Base-by-base conservation (phyloP, 2,329 filamentous ascomycete species). In the Xenoacremonium recifei region DNA sequence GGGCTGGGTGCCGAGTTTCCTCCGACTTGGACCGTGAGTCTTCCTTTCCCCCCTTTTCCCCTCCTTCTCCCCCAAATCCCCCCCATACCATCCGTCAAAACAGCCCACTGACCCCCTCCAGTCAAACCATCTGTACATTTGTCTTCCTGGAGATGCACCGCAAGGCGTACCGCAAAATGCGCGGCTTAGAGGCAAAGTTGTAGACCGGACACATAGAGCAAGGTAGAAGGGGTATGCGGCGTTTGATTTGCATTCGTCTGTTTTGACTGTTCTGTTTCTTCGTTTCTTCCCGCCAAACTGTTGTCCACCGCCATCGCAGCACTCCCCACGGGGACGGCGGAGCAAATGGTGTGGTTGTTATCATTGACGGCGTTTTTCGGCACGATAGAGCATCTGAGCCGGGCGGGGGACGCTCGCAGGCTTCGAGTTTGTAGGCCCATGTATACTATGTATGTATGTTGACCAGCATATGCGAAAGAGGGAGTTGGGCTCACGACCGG, bases 131-230 rank as follows among this genome's bases (percentile, higher is more conserved):
- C 47, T 85, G 85, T 55, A 95, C 89, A 25, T 91, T 95, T 64
- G 63, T 95, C 58, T 91, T 93, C 64, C 64, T 95, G 59, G 89
- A 95, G 64, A 83, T 89, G 63, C 89, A 95, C 66, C 89, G 91
- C 70, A 88, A 85, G 65, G 64, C 83, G 19, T 95, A 89, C 67
- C 76, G 77, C 63, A 73, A 72, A 49, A 48, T 80, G 39, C 69
- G 72, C 49, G 73, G 67, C 38, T 47, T 62, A 32, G 58, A 63
- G 21, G 40, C 39, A 10, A 48, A 52, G 32, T 29, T 59, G 42
- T 65, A 60, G 50, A 59, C 36, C 13, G 36, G 30, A 41, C 32
- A 35, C 23, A 37, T 43, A 31, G 50, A 44, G 37, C 44, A 17
- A 25, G 40, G 42, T n/a, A n/a, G n/a, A 34, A 35, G 44, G 40